Percentiles rank a stretch among this genome's conserved stretches.
Evolutionary conservation across 306 rosid genomes (phyloP).

Genomic region (Arachis stenosperma): DNA sequence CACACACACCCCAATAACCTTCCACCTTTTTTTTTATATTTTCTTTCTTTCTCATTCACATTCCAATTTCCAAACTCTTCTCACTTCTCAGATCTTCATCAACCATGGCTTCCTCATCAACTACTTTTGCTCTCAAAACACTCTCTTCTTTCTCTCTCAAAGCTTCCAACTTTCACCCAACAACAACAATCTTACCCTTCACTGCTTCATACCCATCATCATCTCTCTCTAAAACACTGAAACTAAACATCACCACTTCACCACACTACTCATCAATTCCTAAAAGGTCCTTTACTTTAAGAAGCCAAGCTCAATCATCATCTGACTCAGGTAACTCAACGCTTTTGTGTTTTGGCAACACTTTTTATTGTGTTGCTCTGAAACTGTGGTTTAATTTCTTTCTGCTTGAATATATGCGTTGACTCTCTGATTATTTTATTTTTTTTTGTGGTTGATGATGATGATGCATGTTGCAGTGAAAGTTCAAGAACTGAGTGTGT

Average conservation of each 20-base stretch:
- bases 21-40: too few species aligned
- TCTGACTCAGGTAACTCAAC: conserved; percentile 40
- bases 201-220: conserved; percentile 30
- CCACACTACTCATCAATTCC: conserved; percentile 25
- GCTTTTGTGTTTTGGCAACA: not conserved
- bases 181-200: conserved; percentile 29
- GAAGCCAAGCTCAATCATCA: conserved; percentile 43
- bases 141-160: conserved; percentile 38
- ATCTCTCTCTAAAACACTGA: conserved; percentile 38
- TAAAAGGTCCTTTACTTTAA: conserved; percentile 47
- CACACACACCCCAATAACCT: not conserved
- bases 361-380: not conserved
- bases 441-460: not conserved
- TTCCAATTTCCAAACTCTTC: not conserved
- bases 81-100: not conserved
- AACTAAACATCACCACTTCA: conserved; percentile 27
- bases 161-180: conserved; percentile 6
- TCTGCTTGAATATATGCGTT: conserved; percentile 4
- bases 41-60: too few species aligned
- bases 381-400: not conserved
- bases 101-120: conserved; percentile 53
- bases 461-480: conserved; percentile 53
- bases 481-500: conserved; percentile 65
- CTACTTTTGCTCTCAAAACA: conserved; percentile 37
- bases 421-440: conserved; percentile 40